These are phyloP conservation scores for Prototheca cutis DNA, from an alignment of 163 green algal species.

Conservation along the genomic window DNA sequence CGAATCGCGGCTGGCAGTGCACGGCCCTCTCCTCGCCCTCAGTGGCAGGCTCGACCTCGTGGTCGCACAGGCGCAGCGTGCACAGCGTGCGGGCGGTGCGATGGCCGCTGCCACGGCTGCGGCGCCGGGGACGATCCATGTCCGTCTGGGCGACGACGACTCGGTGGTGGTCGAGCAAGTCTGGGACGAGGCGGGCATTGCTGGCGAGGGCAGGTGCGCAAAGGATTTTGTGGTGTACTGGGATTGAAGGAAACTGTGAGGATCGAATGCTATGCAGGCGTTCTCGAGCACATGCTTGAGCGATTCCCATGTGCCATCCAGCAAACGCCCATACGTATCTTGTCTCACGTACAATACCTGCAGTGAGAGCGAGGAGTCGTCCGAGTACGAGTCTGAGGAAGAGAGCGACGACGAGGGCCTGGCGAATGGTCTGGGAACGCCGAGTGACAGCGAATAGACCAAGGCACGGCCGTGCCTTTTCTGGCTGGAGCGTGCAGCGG, in stretches of 20 bases:
- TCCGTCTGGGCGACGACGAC: not conserved
- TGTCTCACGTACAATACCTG: no score
- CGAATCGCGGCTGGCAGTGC: conserved; percentile 44
- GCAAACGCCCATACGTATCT: no score
- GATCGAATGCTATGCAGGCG: no score
- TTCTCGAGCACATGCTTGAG: no score
- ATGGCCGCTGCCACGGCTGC: not conserved
- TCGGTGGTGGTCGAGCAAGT: not conserved
- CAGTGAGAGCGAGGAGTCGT: not conserved
- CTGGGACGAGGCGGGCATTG: not conserved
- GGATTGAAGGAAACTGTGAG: no score
- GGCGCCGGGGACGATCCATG: not conserved
- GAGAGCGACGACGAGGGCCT: not conserved
- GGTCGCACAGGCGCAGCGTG: conserved; percentile 40
- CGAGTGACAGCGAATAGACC: no score
- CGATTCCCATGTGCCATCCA: no score
- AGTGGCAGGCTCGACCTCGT: conserved; percentile 59
- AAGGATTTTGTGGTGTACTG: no score
- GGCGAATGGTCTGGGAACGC: not conserved
- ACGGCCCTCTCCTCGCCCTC: conserved; percentile 48
- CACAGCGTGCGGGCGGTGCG: not conserved
- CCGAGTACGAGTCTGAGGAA: not conserved
- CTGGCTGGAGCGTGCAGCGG: no score
- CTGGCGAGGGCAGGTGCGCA: not conserved
- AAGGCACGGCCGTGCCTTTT: no score